These are phyloP conservation scores for Cercospora sp. DNA, from an alignment of 2,329 filamentous ascomycete species.

Conservation along the genomic window DNA sequence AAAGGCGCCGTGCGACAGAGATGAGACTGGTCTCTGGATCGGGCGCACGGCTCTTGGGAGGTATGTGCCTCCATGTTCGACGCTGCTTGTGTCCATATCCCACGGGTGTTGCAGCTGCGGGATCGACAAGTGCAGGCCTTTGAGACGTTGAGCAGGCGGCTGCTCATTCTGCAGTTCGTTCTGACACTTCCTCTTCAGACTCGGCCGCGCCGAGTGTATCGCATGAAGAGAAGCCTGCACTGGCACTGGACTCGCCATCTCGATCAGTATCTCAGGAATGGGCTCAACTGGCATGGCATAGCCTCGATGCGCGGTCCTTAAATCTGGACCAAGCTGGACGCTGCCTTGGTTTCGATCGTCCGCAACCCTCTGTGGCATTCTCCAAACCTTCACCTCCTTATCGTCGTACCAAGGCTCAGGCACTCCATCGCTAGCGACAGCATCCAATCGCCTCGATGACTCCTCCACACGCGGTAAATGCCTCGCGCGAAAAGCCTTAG, in stretches of 20 bases:
- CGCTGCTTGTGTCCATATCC: neutral
- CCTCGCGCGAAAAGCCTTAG: neutral
- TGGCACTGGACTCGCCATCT: neutral
- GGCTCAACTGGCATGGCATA: neutral
- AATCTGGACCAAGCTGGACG: neutral
- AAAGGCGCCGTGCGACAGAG: neutral
- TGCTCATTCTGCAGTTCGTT: neutral
- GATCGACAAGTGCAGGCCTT: neutral
- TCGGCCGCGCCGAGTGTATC: neutral
- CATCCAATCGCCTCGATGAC: neutral
- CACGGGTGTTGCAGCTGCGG: neutral
- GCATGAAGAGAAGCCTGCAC: neutral
- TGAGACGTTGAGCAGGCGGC: neutral
- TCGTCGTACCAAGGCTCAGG: constrained; percentile 1
- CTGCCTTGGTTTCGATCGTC: neutral
- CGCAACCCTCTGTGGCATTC: neutral
- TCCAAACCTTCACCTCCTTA: neutral
- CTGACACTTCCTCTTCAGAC: constrained; percentile 4
- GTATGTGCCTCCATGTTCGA: neutral
- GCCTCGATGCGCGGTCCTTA: neutral
- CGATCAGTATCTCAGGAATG: neutral
- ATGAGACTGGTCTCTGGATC: neutral
- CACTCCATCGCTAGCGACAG: neutral
- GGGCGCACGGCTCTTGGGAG: neutral
- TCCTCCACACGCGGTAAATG: neutral